Conservation (phyloP, 1,284 basidiomycete genomes). For the Farysia itapuensis region DNA sequence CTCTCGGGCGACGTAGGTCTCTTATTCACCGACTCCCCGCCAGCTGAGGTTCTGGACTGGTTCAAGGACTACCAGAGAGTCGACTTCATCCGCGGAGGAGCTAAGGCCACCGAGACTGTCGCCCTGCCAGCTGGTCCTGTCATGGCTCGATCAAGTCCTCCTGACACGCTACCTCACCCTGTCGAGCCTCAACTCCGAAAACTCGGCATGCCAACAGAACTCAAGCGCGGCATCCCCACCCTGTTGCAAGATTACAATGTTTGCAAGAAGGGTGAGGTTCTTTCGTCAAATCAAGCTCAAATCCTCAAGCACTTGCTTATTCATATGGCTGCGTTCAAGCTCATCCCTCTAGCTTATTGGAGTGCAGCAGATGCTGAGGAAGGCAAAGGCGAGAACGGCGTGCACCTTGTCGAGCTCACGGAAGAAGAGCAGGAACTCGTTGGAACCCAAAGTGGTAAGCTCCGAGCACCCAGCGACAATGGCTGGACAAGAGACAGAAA, state of each 20-base stretch:
- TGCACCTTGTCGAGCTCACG: conserved; percentile 35
- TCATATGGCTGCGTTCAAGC: conserved; percentile 52
- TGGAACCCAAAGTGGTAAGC: conserved; percentile 23
- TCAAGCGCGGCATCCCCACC: conserved; percentile 85
- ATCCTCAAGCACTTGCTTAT: conserved; percentile 58
- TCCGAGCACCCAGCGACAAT: conserved; percentile 32
- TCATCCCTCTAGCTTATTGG: conserved; percentile 58
- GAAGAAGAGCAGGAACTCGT: conserved; percentile 40
- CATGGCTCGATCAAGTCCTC: conserved; percentile 45
- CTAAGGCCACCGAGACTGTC: conserved; percentile 74
- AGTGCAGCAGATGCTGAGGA: conserved; percentile 45
- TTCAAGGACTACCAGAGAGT: conserved; percentile 85
- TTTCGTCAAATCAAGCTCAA: conserved; percentile 69
- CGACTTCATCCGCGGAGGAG: conserved; percentile 89
- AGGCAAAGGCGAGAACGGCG: conserved; percentile 29
- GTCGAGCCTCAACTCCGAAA: conserved; percentile 94
- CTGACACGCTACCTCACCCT: conserved; percentile 83
- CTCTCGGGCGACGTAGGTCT: conserved; percentile 91
- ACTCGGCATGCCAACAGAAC: conserved; percentile 80
- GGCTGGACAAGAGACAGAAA: conserved; percentile 32
- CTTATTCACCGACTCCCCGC: conserved; percentile 84
- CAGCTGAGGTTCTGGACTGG: conserved; percentile 89
- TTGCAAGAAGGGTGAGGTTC: conserved; percentile 77
- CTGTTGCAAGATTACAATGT: conserved; percentile 74
- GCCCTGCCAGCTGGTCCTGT: conserved; percentile 68